Base-by-base conservation (phyloP, 305 asterid genomes). In the Nicotiana rustica region DNA sequence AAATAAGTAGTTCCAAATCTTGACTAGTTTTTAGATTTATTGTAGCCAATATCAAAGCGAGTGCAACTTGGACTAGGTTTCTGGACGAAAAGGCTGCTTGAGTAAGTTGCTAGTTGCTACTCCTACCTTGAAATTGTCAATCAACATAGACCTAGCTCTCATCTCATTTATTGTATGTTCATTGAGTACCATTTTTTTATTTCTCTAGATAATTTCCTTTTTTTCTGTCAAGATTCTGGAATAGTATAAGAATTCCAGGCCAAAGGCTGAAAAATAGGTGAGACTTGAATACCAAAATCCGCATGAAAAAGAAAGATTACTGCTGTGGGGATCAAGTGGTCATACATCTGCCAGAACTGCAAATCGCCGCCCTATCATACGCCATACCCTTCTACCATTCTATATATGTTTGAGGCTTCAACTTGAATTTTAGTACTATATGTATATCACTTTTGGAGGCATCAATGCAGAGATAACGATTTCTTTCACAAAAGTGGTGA, bases 1-100 rank as follows among this genome's bases (percentile, higher is more conserved):
- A 7, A 1, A 41, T 41, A 7, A 41, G 12, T 41, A 41, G 49
- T 41, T 41, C 49, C 10, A 7, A 41, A 41, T 41, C 49, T 41
- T 41, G 49, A 41, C 3, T 41, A 35, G 35, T 0, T 67, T 4
- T 35, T 69, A 18, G n/a, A 31, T 4, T 36, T 67, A 33, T 9
- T 15, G 75, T 25, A 67, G 19, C 3, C 9, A 18, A 70, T 41
- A 7, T 47, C 35, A 35, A 44, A 44, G 21, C 14, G 78, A 21
- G 61, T 71, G 38, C 78, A 71, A 71, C 13, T 71, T 71, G 79
- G 79, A 71, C 38, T 12, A 44, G 62, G 14, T 14, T 13, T 10
- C 47, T 44, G 19, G 38, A 8, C 10, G 31, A 10, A 68, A n/a
- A 67, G 9, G 29, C 31, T 68, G 55, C 9, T 68, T 66, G 73